Base-by-base conservation (phyloP, 257 asterid species). In the Henckelia pumila region DNA sequence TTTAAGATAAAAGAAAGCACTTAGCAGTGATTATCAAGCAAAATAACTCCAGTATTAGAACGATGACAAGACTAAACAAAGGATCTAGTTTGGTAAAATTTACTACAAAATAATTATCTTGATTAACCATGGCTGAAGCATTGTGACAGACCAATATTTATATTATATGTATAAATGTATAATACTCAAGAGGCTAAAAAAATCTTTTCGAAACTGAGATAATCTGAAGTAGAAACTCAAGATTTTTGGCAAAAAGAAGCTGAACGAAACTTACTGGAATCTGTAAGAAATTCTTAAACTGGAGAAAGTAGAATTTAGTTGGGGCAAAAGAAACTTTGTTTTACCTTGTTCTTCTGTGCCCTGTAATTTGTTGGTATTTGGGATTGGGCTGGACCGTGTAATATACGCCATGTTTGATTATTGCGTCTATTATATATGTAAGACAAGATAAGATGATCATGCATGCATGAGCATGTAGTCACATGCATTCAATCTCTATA, bases 271-370 rank as follows among this genome's bases (percentile, higher is more conserved):
- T 77, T 79, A 61, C 73, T 50, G 71, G 50, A 70, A 55, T 59
- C 40, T 68, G 71, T 73, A n/a, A 35, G 57, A 55, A 62, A 75
- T 63, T 58, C 65, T 80, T 67, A 25, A 72, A 74, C 73, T 19
- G 71, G 74, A 65, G 78, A 64, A 71, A 65, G 63, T 23, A 70
- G 61, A 75, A 20, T 22, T 40, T 40, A 1, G 25, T n/a, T 19
- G 37, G 40, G 61, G 56, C 14, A 8, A 24, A 40, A 55, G 10
- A 35, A 17, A 55, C 7, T 4, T 33, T 67, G 25, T 72, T 58
- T 63, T 73, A 76, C 76, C 77, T 80, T 80, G 67, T 69, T 73
- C 72, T 72, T 75, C 71, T 77, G 67, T 7, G n/a, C 61, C 22
- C 59, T 56, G 64, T 61, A 26, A 50, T 47, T 67, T 73, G 75